These are phyloP conservation scores for Triticum dicoccoides DNA, from an alignment of 176 grass and related monocot species.

Conservation along the genomic window DNA sequence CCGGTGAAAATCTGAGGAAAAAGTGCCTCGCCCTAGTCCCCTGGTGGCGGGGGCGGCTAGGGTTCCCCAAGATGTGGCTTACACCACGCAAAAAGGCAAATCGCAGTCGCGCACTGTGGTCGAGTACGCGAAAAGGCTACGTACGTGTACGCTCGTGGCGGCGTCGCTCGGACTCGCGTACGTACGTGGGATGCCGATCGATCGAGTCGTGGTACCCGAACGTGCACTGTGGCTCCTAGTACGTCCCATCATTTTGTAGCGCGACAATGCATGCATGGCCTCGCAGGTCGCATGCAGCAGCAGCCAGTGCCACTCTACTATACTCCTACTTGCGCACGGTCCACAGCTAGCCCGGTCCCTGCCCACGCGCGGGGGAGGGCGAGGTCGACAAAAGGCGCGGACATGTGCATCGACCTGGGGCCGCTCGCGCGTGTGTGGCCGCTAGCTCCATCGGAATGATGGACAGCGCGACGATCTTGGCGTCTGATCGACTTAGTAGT, in stretches of 20 bases:
- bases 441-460: slow-evolving; percentile 56
- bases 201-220: background rate
- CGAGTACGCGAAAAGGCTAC: no score
- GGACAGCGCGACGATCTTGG: slow-evolving; percentile 7
- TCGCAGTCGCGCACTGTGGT: no score
- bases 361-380: slow-evolving; percentile 9
- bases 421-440: slow-evolving; percentile 23
- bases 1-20: no score
- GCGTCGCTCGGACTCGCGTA: no score
- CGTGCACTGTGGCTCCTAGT: background rate
- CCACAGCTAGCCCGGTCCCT: background rate
- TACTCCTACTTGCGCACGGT: no score
- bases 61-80: no score
- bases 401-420: slow-evolving; percentile 51
- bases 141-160: no score
- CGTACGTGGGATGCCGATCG: background rate
- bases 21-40: no score
- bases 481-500: background rate
- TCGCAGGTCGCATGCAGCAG: background rate
- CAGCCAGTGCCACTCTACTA: no score
- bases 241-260: background rate
- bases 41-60: no score
- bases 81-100: no score
- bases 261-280: slow-evolving; percentile 17
- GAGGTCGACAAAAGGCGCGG: slow-evolving; percentile 42